These are phyloP conservation scores for Silene conica DNA, from an alignment of 148 eudicot genomes.

Conservation along the genomic window DNA sequence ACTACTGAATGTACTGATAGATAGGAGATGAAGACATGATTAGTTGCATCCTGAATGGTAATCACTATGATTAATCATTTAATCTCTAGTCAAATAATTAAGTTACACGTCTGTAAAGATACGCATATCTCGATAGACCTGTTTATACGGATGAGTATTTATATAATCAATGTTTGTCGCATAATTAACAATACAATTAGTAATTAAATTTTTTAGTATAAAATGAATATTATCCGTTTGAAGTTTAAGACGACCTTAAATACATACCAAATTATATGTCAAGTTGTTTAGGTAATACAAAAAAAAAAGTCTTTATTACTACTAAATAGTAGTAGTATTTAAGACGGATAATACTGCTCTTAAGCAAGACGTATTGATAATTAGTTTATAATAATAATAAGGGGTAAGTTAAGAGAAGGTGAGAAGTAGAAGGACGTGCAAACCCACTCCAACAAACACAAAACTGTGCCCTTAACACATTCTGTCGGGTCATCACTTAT, in stretches of 20 bases:
- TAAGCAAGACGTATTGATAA: no score
- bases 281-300: no score
- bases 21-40: no score
- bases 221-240: no score
- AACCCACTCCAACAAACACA: slow-evolving; percentile 21
- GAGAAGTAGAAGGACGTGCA: slow-evolving; percentile 11
- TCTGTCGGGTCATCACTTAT: slow-evolving; percentile 21
- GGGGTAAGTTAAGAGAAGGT: background rate
- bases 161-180: slow-evolving; percentile 4
- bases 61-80: background rate
- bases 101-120: slow-evolving; percentile 17
- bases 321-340: no score
- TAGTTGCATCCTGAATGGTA: background rate
- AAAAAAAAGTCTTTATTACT: no score
- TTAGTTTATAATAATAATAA: no score
- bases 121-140: slow-evolving; percentile 16
- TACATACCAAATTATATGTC: no score
- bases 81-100: background rate
- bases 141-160: slow-evolving; percentile 4
- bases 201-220: background rate
- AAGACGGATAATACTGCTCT: no score
- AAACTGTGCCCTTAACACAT: slow-evolving; percentile 21
- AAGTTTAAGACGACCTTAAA: no score
- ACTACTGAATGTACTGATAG: no score
- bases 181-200: background rate